These are phyloP conservation scores for Colletotrichum salicis DNA, from an alignment of 2,329 filamentous ascomycete species.

Conservation along the genomic window DNA sequence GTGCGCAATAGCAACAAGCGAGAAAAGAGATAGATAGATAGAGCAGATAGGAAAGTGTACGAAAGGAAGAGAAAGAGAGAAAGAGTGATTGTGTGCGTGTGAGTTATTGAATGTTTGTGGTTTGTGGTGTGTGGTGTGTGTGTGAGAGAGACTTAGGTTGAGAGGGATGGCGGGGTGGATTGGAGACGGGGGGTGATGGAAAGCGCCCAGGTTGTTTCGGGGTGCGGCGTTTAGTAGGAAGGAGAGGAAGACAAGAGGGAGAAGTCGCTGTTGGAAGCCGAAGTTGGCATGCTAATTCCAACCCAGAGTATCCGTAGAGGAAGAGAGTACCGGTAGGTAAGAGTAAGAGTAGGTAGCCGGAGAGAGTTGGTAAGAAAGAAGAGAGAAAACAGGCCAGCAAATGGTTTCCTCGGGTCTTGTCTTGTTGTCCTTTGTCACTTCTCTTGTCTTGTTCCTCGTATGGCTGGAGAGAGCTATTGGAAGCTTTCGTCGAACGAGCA, in stretches of 20 bases:
- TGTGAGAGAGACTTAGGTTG: neutral
- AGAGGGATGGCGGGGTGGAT: constrained; percentile 33
- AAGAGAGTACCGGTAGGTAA: neutral
- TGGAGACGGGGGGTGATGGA: constrained; percentile 22
- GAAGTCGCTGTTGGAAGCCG: constrained; percentile 29
- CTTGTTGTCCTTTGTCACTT: neutral
- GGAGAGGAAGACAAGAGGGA: constrained; percentile 27
- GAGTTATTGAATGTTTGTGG: constrained; percentile 4
- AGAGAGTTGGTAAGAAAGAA: no score
- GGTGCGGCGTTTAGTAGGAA: constrained; percentile 28
- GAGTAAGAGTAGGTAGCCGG: neutral
- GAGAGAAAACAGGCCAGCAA: neutral
- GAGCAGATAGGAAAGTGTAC: neutral
- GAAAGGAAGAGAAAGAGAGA: neutral
- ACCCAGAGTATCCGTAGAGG: constrained; percentile 3
- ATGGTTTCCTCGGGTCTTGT: neutral
- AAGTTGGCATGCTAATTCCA: constrained; percentile 33
- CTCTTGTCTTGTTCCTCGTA: neutral
- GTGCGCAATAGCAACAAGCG: constrained; percentile 32
- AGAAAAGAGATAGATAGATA: constrained; percentile 28
- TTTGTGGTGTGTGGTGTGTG: neutral
- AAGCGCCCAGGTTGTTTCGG: constrained; percentile 16
- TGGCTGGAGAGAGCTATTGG: neutral
- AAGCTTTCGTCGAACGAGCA: constrained; percentile 31
- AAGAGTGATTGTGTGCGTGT: neutral